Evolutionary conservation across 2,329 filamentous ascomycete genomes (phyloP), one percentile per base, ranked within the genome.

Genomic region (Diplodia intermedia): DNA sequence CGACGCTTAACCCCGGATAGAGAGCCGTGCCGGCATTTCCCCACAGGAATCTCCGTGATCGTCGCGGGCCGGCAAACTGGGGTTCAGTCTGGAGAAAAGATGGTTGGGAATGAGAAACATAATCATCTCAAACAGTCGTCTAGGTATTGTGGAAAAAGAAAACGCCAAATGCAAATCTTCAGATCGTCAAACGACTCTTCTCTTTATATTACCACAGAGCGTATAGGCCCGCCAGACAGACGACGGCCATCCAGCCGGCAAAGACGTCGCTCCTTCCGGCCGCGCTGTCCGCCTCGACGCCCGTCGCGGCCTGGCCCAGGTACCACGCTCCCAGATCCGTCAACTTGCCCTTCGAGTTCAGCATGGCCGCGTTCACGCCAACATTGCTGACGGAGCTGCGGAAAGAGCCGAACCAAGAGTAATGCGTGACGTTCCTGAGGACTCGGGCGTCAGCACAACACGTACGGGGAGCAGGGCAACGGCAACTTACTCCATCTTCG

Each of bases 261-360:
- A 71, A 70, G 14, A 61, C 33, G 12, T 47, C 40, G 15, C 38
- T 67, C 49, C 36, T 62, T 4, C 40, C 69, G 18, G 69, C 73
- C 54, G 71, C 71, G 50, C 77, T 75, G 68, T 77, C 72, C 18
- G 80, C 79, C 38, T 78, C 69, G 62, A 78, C 77, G 14, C 78
- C 78, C 14, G 77, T 80, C 9, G 76, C 77, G 33, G 70, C 49
- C 65, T 84, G 74, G 70, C 92, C 88, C n/a, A 95, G 78, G 77
- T 94, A 95, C 89, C 89, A 91, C 2, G 86, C 85, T 0, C 92
- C 92, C 71, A 94, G 90, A 71, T 92, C 88, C 1, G 91, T 94
- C 70, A 95, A 80, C 69, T 87, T 74, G 52, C 92, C 92, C 18
- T 86, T 82, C 52, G 86, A 81, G 73, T 88, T 89, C 56, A 94